Base-by-base conservation (phyloP, 306 rosid genomes). In the Abrus pulchellus region DNA sequence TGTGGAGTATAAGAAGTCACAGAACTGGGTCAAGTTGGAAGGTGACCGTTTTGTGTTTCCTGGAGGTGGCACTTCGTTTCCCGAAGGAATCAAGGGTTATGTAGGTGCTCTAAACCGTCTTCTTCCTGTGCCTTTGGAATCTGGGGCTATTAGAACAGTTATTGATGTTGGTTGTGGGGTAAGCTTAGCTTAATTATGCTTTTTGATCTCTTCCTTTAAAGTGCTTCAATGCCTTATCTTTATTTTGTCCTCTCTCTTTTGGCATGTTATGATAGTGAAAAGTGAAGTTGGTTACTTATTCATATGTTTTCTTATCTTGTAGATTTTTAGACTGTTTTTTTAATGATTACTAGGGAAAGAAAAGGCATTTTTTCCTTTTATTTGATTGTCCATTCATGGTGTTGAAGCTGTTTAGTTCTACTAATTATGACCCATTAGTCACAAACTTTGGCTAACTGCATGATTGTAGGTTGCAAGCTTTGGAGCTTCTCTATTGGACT, bases 101-200 rank as follows among this genome's bases (percentile, higher is more conserved):
- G 84, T 88, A 30, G 60, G 80, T 57, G 64, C 74, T 65, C 52
- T 85, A 2, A 78, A 80, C 2, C 59, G 1, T 13, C 62, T 81
- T 76, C 82, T 88, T 78, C 89, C 90, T 0, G 4, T 82, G 68
- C 44, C 83, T 11, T 47, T 87, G 72, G 65, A 84, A 20, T 87
- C 88, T 32, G 87, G 87, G 1, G 1, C 36, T 68, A 77, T 87
- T 56, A 83, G 88, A 80, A 85, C 87, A 5, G 90, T 57, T 64
- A 88, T 87, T 72, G 90, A 87, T 67, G 85, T 86, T 86, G 89
- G 89, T 50, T 83, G 85, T 72, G 89, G 89, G 83, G 89, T 86
- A 40, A 63, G 82, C 56, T 65, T 77, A 2, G 8, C 10, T 60
- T 78, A 9, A 47, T 7, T 1, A 0, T 2, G 28, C 0, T 13